These are phyloP conservation scores for Pseudofabraea citricarpa DNA, from an alignment of 2,329 filamentous ascomycete genomes.

Conservation along the genomic window DNA sequence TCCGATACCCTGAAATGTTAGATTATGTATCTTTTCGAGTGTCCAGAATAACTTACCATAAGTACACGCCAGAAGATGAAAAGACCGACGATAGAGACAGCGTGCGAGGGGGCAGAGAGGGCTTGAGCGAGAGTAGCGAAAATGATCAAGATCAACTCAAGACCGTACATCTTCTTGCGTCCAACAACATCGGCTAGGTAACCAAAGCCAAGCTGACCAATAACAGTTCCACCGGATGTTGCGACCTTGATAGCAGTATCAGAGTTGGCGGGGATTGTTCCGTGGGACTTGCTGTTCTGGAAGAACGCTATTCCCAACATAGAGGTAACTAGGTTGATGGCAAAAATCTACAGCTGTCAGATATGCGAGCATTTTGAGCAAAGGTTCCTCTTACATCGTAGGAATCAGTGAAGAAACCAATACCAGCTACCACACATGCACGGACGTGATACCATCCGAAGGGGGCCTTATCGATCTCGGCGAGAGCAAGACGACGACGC, in stretches of 20 bases:
- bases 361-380: conserved; percentile 43
- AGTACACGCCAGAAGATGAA: conserved; percentile 79
- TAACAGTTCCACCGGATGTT: conserved; percentile 76
- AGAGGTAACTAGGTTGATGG: conserved; percentile 24
- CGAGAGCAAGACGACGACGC: conserved; percentile 71
- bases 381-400: conserved; percentile 69
- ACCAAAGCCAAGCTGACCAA: conserved; percentile 79
- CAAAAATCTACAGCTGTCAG: conserved; percentile 31
- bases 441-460: conserved; percentile 84
- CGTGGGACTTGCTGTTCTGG: conserved; percentile 25
- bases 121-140: conserved; percentile 71
- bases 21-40: conserved; percentile 16
- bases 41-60: conserved; percentile 41
- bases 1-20: conserved; percentile 46
- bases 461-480: conserved; percentile 75
- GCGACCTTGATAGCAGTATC: conserved; percentile 84
- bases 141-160: conserved; percentile 77
- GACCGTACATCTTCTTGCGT: conserved; percentile 72
- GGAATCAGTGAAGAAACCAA: conserved; percentile 85
- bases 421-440: conserved; percentile 71
- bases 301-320: conserved; percentile 26
- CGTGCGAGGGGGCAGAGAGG: conserved; percentile 56
- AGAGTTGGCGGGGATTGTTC: conserved; percentile 58
- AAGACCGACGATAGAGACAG: conserved; percentile 58
- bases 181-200: conserved; percentile 73